phyloP scores from a whole-genome alignment of 306 rosid genomes.

The Castanea mollissima region DNA sequence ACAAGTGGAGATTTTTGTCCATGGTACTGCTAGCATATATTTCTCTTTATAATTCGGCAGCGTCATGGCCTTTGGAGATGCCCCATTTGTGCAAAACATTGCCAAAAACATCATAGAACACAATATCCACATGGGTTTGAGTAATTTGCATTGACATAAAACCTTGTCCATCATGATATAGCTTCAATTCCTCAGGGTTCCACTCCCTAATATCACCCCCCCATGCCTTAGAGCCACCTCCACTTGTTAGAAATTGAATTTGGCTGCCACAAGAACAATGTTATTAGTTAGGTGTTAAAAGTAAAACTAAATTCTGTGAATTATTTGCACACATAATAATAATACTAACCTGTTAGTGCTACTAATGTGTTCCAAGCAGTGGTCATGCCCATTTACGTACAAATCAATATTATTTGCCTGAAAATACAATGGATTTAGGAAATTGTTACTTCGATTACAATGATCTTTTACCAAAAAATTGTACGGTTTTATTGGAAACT shows the following conservation, averaged over 20 bases:
- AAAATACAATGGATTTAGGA: neutral
- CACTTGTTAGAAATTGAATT: slow-evolving; percentile 70
- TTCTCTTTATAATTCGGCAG: slow-evolving; percentile 1
- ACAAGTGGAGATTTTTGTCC: too few relatives aligned
- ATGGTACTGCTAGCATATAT: neutral
- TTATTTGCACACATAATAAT: neutral
- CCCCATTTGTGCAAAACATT: slow-evolving; percentile 55
- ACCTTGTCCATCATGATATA: slow-evolving; percentile 84
- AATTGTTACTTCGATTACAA: slow-evolving; percentile 3
- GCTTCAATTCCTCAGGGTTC: slow-evolving; percentile 44
- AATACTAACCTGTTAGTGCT: slow-evolving; percentile 48
- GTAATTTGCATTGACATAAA: slow-evolving; percentile 72
- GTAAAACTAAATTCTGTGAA: neutral
- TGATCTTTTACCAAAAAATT: neutral
- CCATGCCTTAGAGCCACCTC: slow-evolving; percentile 96
- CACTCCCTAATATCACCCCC: slow-evolving; percentile 35
- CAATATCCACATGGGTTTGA: slow-evolving; percentile 32
- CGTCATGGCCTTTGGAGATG: slow-evolving; percentile 35
- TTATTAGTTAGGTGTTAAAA: neutral
- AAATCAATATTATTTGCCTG: slow-evolving; percentile 65
- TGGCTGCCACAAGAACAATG: slow-evolving; percentile 34
- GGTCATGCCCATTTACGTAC: slow-evolving; percentile 88
- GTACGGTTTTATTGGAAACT: too few relatives aligned
- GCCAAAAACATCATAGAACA: slow-evolving; percentile 66
- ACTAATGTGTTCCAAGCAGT: slow-evolving; percentile 71